Conservation (phyloP, 2,329 filamentous ascomycete species). For the Didymellaceae sp. region DNA sequence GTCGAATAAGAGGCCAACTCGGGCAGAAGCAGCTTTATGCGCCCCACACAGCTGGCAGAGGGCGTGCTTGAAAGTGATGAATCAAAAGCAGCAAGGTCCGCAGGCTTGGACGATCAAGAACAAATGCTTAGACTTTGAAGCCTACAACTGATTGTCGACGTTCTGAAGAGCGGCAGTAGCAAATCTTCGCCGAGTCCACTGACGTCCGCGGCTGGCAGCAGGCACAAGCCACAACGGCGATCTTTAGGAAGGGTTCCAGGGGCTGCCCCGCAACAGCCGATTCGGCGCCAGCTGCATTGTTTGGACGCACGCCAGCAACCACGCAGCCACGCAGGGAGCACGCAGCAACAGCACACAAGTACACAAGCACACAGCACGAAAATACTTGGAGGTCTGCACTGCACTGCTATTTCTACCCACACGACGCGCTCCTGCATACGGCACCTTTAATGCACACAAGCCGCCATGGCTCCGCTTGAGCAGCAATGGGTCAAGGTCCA, state of each 20-base stretch:
- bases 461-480: conserved; percentile 58
- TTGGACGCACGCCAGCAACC: conserved; percentile 35
- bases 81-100: conserved; percentile 6
- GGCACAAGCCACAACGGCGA: conserved; percentile 17
- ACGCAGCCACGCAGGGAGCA: conserved; percentile 28
- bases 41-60: conserved; percentile 17
- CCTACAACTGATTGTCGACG: not conserved
- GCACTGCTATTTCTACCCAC: conserved; percentile 32
- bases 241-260: conserved; percentile 21
- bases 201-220: conserved; percentile 20
- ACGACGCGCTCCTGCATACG: conserved; percentile 22
- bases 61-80: conserved; percentile 3
- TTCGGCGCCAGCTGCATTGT: conserved; percentile 40
- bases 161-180: conserved; percentile 16
- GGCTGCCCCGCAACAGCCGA: conserved; percentile 36
- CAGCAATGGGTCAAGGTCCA: conserved; percentile 79
- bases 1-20: conserved; percentile 14
- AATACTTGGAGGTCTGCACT: conserved; percentile 18
- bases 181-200: not conserved
- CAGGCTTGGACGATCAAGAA: not conserved
- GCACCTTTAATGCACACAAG: conserved; percentile 37
- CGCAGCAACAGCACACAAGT: conserved; percentile 22
- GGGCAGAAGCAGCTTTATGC: conserved; percentile 13
- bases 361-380: conserved; percentile 1
- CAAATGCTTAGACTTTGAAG: not conserved